Evolutionary conservation across 106 monocot species (phyloP), one percentile per base, ranked within the genome.

Genomic region (Dioscorea alata): DNA sequence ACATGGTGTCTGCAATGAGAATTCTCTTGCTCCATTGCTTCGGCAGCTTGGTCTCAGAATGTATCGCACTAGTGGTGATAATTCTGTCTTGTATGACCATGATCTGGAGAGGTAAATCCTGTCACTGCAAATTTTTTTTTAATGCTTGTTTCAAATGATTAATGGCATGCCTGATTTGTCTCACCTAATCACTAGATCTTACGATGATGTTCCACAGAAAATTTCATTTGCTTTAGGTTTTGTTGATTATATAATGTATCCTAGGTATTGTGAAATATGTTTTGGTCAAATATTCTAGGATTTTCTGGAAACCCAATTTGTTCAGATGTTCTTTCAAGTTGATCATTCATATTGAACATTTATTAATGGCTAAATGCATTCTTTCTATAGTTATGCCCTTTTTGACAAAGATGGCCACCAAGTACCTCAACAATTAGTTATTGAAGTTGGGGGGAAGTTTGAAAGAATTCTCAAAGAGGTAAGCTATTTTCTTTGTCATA

Each of bases 1-100:
- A 56, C 95, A 96, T 80, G 95, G 95, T 66, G 91, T 85, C 56
- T 96, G 95, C 78, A 89, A 96, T 82, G 91, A 96, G 69, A 96
- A 96, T 75, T 86, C 95, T n/a, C 60, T 96, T 57, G 95, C 95
- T 72, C 95, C 95, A 51, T 73, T 96, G 21, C 86, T 96, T 78
- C 81, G 95, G 17, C n/a, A 74, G 60, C 80, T 96, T 14, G 84
- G 84, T 32, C 80, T 96, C 54, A 86, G 67, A 74, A 73, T 96
- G 61, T 96, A 96, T 35, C 91, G 95, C 32, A 96, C 95, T 57
- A 96, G 95, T 68, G 95, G 91, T 68, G 95, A 96, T 73, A 80
- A 96, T 77, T 96, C 95, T 74, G 73, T 96, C 13, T 59, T 96
- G 50, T 96, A 96, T 75, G 95, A 96, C 58, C 95, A 96, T 89